Base-by-base conservation (phyloP, 768 basidiomycete genomes). In the Podaxis pistillaris region DNA sequence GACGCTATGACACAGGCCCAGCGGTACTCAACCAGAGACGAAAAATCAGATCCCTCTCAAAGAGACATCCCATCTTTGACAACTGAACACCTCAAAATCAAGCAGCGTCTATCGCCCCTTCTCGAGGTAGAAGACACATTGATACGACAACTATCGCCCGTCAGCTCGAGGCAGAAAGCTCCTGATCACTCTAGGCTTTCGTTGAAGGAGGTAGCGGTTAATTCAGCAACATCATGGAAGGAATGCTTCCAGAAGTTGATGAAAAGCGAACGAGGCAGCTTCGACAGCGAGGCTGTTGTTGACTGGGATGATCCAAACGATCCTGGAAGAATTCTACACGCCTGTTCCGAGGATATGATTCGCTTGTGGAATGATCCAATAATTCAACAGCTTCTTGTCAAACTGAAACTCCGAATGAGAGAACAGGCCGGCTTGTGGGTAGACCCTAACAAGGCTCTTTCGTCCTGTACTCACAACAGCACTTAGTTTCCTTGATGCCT, bases 361-460 rank as follows among this genome's bases (percentile, higher is more conserved):
- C 71, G 72, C 46, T 77, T 92, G 8, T 90, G 89, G 90, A 76
- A 72, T n/a, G 83, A 88, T 65, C 75, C 81, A 4, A 76, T 77
- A 17, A 76, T 90, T 36, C 80, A 77, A 64, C 70, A 75, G 46
- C 69, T 90, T 49, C 74, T 91, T 66, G 77, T 76, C 6, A 73
- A 71, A 56, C 81, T 85, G 67, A 84, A 82, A 61, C 71, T 89
- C 59, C 75, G 85, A 12, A 73, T 89, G 33, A 84, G 90, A 68
- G 88, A 91, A 66, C 78, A 85, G 70, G 84, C 86, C 46, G 88
- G 88, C 44, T 92, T 90, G 90, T 92, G 66, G 69, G 88, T 36
- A 8, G 44, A 24, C 17, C 40, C 41, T 41, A 37, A 40, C 56
- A 65, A 12, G 19, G 13, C 44, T 12, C 19, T 28, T 24, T 11